Evolutionary conservation across 1,284 basidiomycete species (phyloP), one percentile per base, ranked within the genome.

Genomic region (Irpex rosettiformis): DNA sequence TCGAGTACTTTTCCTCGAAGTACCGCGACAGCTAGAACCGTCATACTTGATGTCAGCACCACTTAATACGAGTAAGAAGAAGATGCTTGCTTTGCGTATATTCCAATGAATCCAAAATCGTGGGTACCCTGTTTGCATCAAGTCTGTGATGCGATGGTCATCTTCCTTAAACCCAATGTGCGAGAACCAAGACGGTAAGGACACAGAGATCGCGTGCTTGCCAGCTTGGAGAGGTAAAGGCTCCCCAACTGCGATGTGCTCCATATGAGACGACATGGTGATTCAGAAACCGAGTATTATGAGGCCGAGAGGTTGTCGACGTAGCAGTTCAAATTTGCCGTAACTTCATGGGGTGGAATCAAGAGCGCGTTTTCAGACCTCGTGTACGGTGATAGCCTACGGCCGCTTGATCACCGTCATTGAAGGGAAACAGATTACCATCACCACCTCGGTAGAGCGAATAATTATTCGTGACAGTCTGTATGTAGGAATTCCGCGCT

Each of bases 151-250:
- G 40, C 94, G 82, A 66, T 88, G 84, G 18, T 91, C 86, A 13
- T 94, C 94, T 67, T 95, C 91, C 73, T 98, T 96, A 67, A 98
- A 99, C 11, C 82, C 96, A 52, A 99, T 85, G 65, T 91, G 94
- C 73, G 98, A 96, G 53, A 79, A 77, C 96, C 96, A 99, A n/a
- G 84, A 93, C 0, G 97, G 97, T 0, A 99, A 80, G 4, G 95
- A 98, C 18, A 98, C 96, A 1, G 94, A 96, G 62, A 98, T 94
- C 37, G 97, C 97, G 70, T 99, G 97, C 4, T 51, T 51, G 8
- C 48, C 48, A 11, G 48, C 48, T 10, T 27, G 24, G 27, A 10
- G 48, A 6, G 48, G 48, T 6, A 51, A 22, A 2, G 48, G 48
- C 24, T 51, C 48, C 10, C 48, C 48, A 2, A 51, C 22, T 2